These are phyloP conservation scores for Trichoderma erinaceum DNA, from an alignment of 495 filamentous ascomycete genomes.

Conservation along the genomic window DNA sequence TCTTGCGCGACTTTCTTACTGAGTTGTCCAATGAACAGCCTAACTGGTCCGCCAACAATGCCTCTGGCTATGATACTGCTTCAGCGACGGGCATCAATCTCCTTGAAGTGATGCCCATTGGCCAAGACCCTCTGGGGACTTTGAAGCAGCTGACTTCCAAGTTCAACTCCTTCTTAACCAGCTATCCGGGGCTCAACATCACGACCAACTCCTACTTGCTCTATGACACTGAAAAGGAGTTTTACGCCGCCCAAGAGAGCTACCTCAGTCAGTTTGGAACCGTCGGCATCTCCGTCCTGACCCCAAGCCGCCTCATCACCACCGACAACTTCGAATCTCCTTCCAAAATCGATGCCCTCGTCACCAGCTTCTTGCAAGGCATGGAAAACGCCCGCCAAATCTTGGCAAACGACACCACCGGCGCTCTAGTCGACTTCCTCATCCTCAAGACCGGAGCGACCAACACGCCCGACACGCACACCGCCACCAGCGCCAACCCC, in stretches of 20 bases:
- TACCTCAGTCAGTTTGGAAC: background rate
- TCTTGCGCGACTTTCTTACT: background rate
- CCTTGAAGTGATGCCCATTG: conserved; percentile 22
- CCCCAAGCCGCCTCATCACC: background rate
- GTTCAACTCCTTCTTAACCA: background rate
- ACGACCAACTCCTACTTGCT: background rate
- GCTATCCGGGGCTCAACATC: background rate
- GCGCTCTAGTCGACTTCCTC: background rate
- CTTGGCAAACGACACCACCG: background rate
- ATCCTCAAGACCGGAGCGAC: background rate
- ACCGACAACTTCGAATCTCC: background rate
- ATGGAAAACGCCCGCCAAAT: background rate
- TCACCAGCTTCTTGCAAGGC: background rate
- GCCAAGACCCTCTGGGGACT: background rate
- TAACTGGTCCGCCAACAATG: background rate
- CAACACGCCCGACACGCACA: background rate
- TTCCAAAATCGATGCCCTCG: background rate
- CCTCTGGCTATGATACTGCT: background rate
- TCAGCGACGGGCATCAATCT: conserved; percentile 22
- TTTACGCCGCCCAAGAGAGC: background rate
- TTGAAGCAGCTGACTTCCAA: background rate
- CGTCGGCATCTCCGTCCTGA: background rate
- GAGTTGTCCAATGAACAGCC: background rate
- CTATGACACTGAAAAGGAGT: background rate
- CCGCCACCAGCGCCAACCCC: conserved; percentile 36